A percentile compares a stretch with the other conserved stretches of the same genome.
phyloP scores from a whole-genome alignment of 208 protist species.

The Leishmania lainsoni region DNA sequence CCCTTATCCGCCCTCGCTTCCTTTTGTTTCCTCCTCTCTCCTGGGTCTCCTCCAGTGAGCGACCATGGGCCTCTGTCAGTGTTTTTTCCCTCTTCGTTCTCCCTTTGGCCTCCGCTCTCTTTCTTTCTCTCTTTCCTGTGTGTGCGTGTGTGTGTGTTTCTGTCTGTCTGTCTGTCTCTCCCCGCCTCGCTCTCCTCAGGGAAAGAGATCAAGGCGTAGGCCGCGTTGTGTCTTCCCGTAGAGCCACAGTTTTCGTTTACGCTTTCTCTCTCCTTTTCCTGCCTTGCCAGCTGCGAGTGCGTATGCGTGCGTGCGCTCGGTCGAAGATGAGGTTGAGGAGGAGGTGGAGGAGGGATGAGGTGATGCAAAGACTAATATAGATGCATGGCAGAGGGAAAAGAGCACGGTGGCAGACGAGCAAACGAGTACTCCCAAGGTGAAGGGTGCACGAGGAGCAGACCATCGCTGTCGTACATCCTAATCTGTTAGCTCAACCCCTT shows the following conservation, averaged over 20 bases:
- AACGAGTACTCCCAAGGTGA: neutral
- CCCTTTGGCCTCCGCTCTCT: slow-evolving; percentile 11
- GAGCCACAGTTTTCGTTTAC: neutral
- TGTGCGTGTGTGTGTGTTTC: neutral
- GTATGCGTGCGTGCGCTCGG: neutral
- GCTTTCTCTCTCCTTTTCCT: neutral
- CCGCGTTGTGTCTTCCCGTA: neutral
- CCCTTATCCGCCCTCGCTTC: neutral
- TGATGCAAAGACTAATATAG: neutral
- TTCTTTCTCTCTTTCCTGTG: neutral
- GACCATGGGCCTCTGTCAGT: neutral
- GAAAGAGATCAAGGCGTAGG: neutral
- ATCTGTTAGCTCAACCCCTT: neutral
- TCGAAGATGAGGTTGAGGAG: neutral
- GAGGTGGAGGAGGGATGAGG: neutral
- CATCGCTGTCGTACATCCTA: neutral
- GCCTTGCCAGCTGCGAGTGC: neutral
- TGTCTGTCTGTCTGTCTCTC: neutral
- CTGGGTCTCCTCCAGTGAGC: neutral
- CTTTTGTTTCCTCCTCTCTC: neutral
- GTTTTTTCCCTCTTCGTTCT: slow-evolving; percentile 9
- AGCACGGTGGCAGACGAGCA: neutral
- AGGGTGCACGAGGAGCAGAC: neutral
- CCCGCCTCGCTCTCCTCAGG: neutral
- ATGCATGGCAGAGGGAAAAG: neutral